Evolutionary conservation across 148 eudicot species (phyloP).

Genomic region (Heliosperma pusillum): DNA sequence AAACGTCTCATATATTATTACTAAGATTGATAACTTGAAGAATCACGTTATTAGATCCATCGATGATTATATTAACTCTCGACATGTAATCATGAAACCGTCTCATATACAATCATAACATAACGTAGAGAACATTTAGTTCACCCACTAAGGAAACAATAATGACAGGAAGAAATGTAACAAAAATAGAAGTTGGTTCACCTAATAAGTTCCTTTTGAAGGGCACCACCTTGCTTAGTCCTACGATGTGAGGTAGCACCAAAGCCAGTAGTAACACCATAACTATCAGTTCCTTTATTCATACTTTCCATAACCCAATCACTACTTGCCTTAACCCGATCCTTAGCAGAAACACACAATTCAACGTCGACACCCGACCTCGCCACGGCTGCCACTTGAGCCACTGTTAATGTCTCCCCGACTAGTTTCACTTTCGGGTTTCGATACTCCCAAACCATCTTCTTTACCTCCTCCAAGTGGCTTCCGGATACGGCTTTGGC

Average conservation of each 20-base stretch:
- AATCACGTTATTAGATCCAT: no score
- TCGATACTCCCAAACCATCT: constrained; percentile 69
- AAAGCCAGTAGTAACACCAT: constrained; percentile 81
- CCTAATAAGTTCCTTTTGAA: constrained; percentile 84
- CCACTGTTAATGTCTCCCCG: constrained; percentile 54
- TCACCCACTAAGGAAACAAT: background rate
- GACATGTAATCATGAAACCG: background rate
- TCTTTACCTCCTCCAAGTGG: constrained; percentile 70
- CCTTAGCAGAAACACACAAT: constrained; percentile 54
- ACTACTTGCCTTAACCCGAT: constrained; percentile 73
- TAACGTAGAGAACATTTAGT: no score
- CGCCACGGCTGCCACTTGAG: constrained; percentile 73
- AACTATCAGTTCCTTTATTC: constrained; percentile 73
- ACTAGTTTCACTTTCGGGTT: constrained; percentile 50
- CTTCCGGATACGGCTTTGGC: constrained; percentile 58
- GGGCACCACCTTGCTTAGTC: constrained; percentile 83
- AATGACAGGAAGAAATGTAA: background rate
- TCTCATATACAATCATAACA: no score
- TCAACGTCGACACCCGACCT: constrained; percentile 40
- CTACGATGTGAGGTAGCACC: constrained; percentile 88
- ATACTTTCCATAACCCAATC: constrained; percentile 92
- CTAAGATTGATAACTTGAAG: no score
- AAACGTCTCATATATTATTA: no score
- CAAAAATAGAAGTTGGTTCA: constrained; percentile 14
- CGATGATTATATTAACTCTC: no score